Evolutionary conservation across 1,284 basidiomycete species (phyloP), one percentile per base, ranked within the genome.

Genomic region (Anthracocystis setariae): DNA sequence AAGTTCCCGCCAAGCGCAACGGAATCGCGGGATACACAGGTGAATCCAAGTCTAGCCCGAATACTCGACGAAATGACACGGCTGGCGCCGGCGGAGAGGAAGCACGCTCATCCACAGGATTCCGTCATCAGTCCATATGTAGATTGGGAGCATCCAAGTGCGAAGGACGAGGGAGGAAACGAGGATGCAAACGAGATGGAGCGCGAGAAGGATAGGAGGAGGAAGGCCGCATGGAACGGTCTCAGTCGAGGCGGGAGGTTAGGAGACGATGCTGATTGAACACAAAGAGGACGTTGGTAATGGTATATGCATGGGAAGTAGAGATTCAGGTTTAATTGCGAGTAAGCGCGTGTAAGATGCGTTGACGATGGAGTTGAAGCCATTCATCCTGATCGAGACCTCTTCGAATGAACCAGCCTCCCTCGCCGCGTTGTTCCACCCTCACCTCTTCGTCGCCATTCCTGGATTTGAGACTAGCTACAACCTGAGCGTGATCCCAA

Each of bases 371-470:
- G 2, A 13, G 0, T 3, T 49, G 24, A 8, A 65, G 7, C 68
- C 68, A 71, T 18, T 61, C 50, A 8, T 58, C 45, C 37, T 43
- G 37, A 37, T 52, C 56, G 8, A 86, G 85, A 83, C 86, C 86
- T 32, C 85, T 85, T 35, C 79, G 80, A 60, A 84, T 67, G 23
- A 94, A 94, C 68, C 68, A 71, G 7, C 13, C 20, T 29, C 25
- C 56, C 2, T 52, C 51, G 85, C 92, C 93, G 7, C 53, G 25
- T 81, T 88, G 95, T 80, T 94, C 88, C 85, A 98, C 93, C 93
- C 94, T 46, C n/a, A 24, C 17, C 12, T 25, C 12, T 10, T 18
- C 20, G 20, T 21, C 38, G 25, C 13, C 46, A n/a, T 13, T 23
- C 3, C 25, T 21, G 8, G 23, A 3, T 33, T 24, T 23, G 7